Evolutionary conservation across 495 filamentous ascomycete genomes (phyloP).

Genomic region (Talaromyces ruber): DNA sequence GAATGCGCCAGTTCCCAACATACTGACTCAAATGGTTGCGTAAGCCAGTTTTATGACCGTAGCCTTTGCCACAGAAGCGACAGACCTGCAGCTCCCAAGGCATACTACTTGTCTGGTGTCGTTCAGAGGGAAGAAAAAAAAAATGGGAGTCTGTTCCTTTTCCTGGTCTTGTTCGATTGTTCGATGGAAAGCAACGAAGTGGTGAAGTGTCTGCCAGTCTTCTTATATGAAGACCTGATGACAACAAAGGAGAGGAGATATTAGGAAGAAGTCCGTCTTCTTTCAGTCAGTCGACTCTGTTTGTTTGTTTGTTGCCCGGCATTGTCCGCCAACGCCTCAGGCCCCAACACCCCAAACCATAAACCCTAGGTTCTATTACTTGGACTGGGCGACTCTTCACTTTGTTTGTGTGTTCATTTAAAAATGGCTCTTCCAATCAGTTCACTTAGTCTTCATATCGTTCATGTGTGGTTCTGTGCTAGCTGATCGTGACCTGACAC

Average conservation of each 20-base stretch:
- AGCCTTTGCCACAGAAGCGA: background rate
- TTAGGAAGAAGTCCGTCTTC: background rate
- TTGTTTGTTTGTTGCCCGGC: background rate
- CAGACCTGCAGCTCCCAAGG: background rate
- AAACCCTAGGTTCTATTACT: background rate
- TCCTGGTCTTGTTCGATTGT: background rate
- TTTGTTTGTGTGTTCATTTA: background rate
- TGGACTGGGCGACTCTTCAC: background rate
- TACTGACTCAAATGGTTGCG: background rate
- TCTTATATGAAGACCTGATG: background rate
- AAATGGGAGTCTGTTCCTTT: background rate
- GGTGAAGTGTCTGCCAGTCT: background rate
- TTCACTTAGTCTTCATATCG: background rate
- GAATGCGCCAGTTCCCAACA: background rate
- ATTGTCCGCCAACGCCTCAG: background rate
- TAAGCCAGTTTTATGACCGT: background rate
- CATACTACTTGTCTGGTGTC: background rate
- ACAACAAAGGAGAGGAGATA: background rate
- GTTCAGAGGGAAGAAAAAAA: background rate
- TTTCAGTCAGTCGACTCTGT: background rate
- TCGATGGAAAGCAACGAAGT: background rate
- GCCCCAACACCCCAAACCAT: background rate
- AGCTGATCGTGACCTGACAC: background rate
- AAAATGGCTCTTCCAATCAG: background rate
- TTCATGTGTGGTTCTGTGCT: background rate